Base-by-base conservation (phyloP, 768 basidiomycete species). In the Lepiota venenata region DNA sequence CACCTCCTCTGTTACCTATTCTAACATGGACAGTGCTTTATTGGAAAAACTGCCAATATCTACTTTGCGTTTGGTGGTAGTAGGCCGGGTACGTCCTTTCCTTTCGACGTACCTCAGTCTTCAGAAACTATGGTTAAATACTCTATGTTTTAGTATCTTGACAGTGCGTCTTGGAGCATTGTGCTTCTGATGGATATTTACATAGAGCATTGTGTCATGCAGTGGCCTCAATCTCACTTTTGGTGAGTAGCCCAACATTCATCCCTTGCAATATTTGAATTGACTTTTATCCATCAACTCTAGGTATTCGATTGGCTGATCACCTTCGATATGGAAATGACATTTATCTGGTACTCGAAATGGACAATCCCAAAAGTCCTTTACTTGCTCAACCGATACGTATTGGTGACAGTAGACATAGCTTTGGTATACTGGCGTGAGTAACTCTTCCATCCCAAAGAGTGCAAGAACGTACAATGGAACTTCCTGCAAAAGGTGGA, bases 381-480 rank as follows among this genome's bases (percentile, higher is more conserved):
- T 20, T 69, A 61, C 48, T 52, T 68, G 37, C 53, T 62, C 21
- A 58, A 62, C 49, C 63, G 63, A 39, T 69, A 69, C 40, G 10
- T 32, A 32, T 47, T 58, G 4, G 57, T 60, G 1, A 61, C 62
- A 25, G 25, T 66, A 16, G 66, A 68, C 42, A 48, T 56, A 35
- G n/a, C 41, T 16, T 8, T 61, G 2, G 44, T 50, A n/a, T 25
- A 60, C 16, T 35, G 41, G 27, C 60, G 66, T 66, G 49, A 18
- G 62, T 58, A 32, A 32, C 32, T 8, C 9, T 11, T 32, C 32
- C 32, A 11, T 32, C 32, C 10, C 32, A 32, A 32, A 32, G 32
- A 8, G 10, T 4, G 8, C 32, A 32, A 32, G 8, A 32, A 32
- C 9, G 9, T 9, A 32, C 8, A 32, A 32, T 2, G 32, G 8